Evolutionary conservation across 306 rosid species (phyloP).

Genomic region (Glycyrrhiza uralensis): DNA sequence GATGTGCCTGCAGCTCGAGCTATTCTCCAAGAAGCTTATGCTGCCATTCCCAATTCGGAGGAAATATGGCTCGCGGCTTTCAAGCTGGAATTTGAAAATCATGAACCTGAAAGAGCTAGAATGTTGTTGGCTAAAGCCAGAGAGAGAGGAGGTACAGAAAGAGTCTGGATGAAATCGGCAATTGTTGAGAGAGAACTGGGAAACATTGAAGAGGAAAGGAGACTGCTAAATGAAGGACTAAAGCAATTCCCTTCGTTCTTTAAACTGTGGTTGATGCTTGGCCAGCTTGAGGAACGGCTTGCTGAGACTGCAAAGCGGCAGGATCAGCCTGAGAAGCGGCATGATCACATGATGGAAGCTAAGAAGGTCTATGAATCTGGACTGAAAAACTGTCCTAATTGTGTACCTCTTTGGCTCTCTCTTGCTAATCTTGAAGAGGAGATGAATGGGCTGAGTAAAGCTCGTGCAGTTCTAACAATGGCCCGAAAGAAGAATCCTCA

Average conservation of each 20-base stretch:
- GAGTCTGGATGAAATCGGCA: slow-evolving; percentile 95
- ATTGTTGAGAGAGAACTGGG: slow-evolving; percentile 90
- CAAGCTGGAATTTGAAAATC: slow-evolving; percentile 89
- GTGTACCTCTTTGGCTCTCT: slow-evolving; percentile 78
- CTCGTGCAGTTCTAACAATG: slow-evolving; percentile 88
- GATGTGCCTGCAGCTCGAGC: slow-evolving; percentile 87
- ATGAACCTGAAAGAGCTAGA: slow-evolving; percentile 94
- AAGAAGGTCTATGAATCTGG: slow-evolving; percentile 78
- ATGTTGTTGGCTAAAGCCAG: slow-evolving; percentile 89
- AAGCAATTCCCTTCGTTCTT: slow-evolving; percentile 72
- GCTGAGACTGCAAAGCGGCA: slow-evolving; percentile 41
- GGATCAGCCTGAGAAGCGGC: slow-evolving; percentile 51
- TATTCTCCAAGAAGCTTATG: slow-evolving; percentile 90
- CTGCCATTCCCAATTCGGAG: slow-evolving; percentile 90
- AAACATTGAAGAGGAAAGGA: slow-evolving; percentile 69
- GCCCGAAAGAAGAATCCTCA: slow-evolving; percentile 87
- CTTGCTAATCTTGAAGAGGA: slow-evolving; percentile 87
- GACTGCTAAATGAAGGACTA: slow-evolving; percentile 75
- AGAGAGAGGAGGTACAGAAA: slow-evolving; percentile 87
- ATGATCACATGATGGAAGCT: slow-evolving; percentile 61
- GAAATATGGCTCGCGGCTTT: slow-evolving; percentile 96
- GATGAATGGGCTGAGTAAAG: slow-evolving; percentile 80
- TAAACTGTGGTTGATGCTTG: slow-evolving; percentile 93
- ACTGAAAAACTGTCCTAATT: slow-evolving; percentile 64
- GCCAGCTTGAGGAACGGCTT: slow-evolving; percentile 82